Base-by-base conservation (phyloP, 192 early-diverging fungal genomes). In the Paraglomus brasilianum region DNA sequence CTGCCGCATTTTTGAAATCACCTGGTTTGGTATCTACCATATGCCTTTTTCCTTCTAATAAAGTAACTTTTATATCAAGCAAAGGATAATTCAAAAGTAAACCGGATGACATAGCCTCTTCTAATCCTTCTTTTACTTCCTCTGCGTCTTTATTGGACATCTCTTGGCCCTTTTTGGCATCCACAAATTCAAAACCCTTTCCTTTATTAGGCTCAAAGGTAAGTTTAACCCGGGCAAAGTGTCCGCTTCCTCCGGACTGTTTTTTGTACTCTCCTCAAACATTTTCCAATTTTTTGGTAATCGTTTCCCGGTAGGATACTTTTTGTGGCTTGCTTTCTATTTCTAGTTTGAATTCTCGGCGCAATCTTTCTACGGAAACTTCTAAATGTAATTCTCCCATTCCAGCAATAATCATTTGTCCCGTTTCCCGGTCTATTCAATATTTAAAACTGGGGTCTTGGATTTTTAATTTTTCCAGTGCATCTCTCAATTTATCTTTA, bases 381-480 rank as follows among this genome's bases (percentile, higher is more conserved):
- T 56, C 55, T 30, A 56, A 56, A 10, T 56, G 55, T 30, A 56
- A 30, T 56, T 56, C 55, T 5, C 55, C 55, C 55, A 56, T 56
- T 4, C 55, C 55, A 30, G 55, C n/a, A 30, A 56, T 56, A 56
- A 56, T 56, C 55, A 56, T 56, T 56, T 56, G 55, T 5, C 55
- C 55, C 1, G 55, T 56, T 30, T 56, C 55, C 7, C 55, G n/a
- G 14, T 56, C 55, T 30, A 56, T 56, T 5, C 55, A 22, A 56
- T 56, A 56, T 30, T 56, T 56, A 56, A 56, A 56, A 56, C 55
- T 56, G 9, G 55, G 55, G 55, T 56, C 55, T 56, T 56, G 55
- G 22, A 56, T 30, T 56, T 56, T 56, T 24, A 56, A 30, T 30
- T 56, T 56, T 24, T 30, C 55, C 39, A 56, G 39, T 1, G 55